These are phyloP conservation scores for Alternaria angustiovoidea DNA, from an alignment of 2,329 filamentous ascomycete species.

Conservation along the genomic window DNA sequence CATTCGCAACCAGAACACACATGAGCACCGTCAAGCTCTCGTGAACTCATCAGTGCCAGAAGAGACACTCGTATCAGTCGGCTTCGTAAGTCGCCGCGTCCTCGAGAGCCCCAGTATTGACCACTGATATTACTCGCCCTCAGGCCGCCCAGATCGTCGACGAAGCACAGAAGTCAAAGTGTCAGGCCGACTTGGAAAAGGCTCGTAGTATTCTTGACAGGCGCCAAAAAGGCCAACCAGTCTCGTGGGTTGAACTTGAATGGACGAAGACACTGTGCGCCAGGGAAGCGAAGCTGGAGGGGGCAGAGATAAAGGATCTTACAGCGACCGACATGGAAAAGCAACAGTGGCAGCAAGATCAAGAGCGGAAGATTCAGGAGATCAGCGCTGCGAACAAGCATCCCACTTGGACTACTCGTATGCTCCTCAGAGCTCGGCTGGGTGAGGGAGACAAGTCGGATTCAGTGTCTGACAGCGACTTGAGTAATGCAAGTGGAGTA, in stretches of 20 bases:
- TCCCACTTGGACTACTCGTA: not conserved
- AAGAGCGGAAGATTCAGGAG: not conserved
- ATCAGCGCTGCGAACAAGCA: not conserved
- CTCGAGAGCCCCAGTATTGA: not conserved
- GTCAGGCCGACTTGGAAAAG: not conserved
- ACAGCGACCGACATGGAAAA: not conserved
- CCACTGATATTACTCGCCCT: not conserved
- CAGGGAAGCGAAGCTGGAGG: not conserved
- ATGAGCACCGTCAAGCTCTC: not conserved
- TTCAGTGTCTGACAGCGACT: not conserved
- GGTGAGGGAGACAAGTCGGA: not conserved
- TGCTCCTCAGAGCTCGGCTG: not conserved
- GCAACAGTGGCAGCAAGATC: not conserved
- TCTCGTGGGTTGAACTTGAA: not conserved
- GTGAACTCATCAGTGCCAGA: not conserved
- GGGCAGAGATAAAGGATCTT: not conserved
- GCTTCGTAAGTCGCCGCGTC: not conserved
- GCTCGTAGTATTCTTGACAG: not conserved
- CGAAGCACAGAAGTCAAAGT: not conserved
- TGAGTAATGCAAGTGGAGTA: not conserved
- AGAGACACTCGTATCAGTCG: not conserved
- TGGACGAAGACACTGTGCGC: not conserved
- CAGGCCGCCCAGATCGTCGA: not conserved
- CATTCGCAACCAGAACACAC: not conserved
- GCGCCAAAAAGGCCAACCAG: not conserved